Percentiles rank a stretch among this genome's conserved stretches.
phyloP scores from a whole-genome alignment of 768 basidiomycete genomes.

The Nidularia pulvinata region DNA sequence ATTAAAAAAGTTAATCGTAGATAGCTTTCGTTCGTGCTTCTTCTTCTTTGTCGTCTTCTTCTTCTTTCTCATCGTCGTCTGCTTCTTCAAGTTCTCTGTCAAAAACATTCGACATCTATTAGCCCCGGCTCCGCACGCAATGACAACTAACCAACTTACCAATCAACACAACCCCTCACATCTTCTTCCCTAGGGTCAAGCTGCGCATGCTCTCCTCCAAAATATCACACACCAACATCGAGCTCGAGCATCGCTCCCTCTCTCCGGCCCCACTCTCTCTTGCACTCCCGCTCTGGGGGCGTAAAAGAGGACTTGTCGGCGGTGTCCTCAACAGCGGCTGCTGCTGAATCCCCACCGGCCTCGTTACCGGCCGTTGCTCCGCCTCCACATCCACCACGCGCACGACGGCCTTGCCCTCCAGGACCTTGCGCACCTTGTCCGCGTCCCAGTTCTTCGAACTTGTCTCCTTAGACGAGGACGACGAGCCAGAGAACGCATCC shows the following conservation, averaged over 20 bases:
- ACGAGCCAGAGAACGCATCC: conserved; percentile 79
- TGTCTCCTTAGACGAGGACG: conserved; percentile 15
- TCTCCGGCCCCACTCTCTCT: conserved; percentile 1
- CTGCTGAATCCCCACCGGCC: background rate
- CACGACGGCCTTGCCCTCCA: conserved; percentile 84
- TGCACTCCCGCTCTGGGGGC: too few species aligned
- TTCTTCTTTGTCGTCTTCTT: background rate
- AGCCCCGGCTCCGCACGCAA: background rate
- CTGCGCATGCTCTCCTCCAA: conserved; percentile 73
- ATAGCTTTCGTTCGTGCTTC: background rate
- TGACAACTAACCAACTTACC: background rate
- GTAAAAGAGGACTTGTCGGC: too few species aligned
- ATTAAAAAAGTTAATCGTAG: background rate
- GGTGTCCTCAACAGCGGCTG: background rate
- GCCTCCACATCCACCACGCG: conserved; percentile 77
- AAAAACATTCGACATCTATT: too few species aligned
- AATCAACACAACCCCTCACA: background rate
- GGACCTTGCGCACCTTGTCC: conserved; percentile 79
- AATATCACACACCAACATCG: conserved; percentile 22
- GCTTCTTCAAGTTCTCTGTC: too few species aligned
- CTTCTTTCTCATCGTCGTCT: background rate
- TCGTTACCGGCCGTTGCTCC: conserved; percentile 2
- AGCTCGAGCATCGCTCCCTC: conserved; percentile 10
- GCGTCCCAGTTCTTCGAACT: conserved; percentile 43
- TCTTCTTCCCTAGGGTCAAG: conserved; percentile 59